Percentiles rank a stretch among this genome's conserved stretches.
Evolutionary conservation across 306 rosid genomes (phyloP).

Genomic region (Potentilla sterilis): DNA sequence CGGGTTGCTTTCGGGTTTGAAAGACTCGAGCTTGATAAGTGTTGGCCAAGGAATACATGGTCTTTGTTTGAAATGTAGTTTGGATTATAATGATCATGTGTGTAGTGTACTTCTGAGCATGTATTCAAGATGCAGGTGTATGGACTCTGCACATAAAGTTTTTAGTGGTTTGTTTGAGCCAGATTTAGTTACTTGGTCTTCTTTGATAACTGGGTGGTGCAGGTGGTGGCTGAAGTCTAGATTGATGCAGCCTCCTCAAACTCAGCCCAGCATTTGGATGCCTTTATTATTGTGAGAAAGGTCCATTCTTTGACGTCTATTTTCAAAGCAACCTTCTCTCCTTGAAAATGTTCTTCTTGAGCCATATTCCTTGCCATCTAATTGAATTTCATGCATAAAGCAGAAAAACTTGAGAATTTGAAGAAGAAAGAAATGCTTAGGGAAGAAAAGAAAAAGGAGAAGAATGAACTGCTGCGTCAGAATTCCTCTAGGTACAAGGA

Average conservation of each 20-base stretch:
- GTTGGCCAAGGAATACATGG: slow-evolving; percentile 70
- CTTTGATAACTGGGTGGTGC: slow-evolving; percentile 62
- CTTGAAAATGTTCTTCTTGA: not conserved
- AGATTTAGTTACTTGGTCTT: slow-evolving; percentile 87
- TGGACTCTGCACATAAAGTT: slow-evolving; percentile 55
- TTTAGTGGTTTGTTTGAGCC: slow-evolving; percentile 56
- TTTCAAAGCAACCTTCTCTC: not conserved
- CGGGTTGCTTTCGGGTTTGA: slow-evolving; percentile 57
- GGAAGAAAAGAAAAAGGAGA: too few relatives aligned
- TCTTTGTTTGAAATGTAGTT: slow-evolving; percentile 49
- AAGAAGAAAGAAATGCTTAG: too few relatives aligned
- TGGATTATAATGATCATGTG: slow-evolving; percentile 60
- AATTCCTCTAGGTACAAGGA: too few relatives aligned
- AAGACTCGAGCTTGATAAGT: slow-evolving; percentile 45
- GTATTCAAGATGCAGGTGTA: slow-evolving; percentile 76
- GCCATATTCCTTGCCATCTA: not conserved
- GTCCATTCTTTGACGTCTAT: not conserved
- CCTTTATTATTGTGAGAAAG: not conserved
- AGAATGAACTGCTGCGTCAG: too few relatives aligned
- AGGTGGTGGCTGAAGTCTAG: not conserved
- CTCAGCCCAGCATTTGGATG: not conserved
- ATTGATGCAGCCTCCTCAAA: not conserved
- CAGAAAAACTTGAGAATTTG: too few relatives aligned
- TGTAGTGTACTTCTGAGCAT: slow-evolving; percentile 69
- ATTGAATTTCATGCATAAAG: not conserved